Evolutionary conservation across 352 stramenopile species (phyloP), one percentile per base, ranked within the genome.

Genomic region (Phytophthora lateralis): DNA sequence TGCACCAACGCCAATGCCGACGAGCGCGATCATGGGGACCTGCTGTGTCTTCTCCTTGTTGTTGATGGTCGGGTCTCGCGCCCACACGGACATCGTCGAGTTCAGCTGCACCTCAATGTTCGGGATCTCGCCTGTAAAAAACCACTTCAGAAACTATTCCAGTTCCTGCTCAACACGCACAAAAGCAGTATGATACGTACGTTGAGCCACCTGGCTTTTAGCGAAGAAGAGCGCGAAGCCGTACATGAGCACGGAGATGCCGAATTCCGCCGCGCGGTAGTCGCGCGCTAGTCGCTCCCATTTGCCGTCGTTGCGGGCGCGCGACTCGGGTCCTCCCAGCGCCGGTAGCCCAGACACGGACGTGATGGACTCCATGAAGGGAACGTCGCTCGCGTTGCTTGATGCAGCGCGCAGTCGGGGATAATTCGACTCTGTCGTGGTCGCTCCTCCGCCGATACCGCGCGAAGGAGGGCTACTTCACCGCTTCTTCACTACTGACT

Each of bases 31-130:
- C 78, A 91, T 90, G 5, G 80, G 69, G 8, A 91, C 85, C 69
- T 89, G 79, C 48, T 91, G 72, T 15, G 59, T 30, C 39, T 77
- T 68, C 55, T 85, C 80, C 60, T 80, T 82, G 45, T 79, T 61
- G 63, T 88, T 75, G 37, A 91, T 71, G 24, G 66, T 77, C 18
- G 82, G 77, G 49, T 91, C 82, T 21, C 77, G 68, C 0, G 79
- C 78, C 57, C 69, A 91, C 17, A 87, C 60, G 4, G 73, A 80
- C 12, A 66, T 63, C 10, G 61, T 85, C 3, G 70, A 9, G 55
- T 75, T 79, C 35, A 91, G 48, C 18, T 61, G 67, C 45, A 91
- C 74, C 35, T 84, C 71, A 24, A 91, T 66, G 21, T 69, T 67
- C 5, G 78, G 77, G 27, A 91, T 88, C 15, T 71, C 61, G 24